phyloP scores from a whole-genome alignment of 176 grass and related monocot species.

The Coix lacrymajobi region DNA sequence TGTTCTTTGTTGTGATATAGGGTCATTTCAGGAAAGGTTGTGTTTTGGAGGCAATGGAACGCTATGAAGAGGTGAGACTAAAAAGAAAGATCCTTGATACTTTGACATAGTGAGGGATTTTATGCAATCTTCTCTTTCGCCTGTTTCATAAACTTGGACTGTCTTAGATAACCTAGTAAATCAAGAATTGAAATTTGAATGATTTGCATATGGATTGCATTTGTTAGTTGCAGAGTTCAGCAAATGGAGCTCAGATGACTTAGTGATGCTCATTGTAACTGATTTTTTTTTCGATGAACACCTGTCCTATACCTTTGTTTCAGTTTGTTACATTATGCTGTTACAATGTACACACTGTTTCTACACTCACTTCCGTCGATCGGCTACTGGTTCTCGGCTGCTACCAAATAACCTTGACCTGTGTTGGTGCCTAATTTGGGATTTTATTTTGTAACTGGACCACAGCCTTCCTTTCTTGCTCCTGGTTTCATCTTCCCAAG shows the following conservation, averaged over 20 bases:
- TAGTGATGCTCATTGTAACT: constrained; percentile 1
- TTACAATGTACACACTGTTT: not conserved
- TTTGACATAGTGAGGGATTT: not conserved
- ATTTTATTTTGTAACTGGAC: constrained; percentile 2
- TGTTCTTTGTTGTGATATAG: constrained; percentile 55
- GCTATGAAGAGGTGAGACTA: constrained; percentile 78
- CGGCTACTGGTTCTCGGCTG: not conserved
- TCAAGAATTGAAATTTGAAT: not conserved
- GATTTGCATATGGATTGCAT: not conserved
- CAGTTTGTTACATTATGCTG: not conserved
- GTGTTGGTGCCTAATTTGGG: not conserved
- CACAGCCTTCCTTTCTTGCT: not conserved
- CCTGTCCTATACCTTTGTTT: not conserved
- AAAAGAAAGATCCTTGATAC: not conserved
- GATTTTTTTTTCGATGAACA: too few relatives aligned
- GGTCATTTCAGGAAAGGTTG: constrained; percentile 97
- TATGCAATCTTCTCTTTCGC: not conserved
- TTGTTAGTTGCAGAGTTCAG: constrained; percentile 5
- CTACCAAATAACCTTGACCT: not conserved
- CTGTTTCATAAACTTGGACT: not conserved
- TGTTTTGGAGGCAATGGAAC: constrained; percentile 89
- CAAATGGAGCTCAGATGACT: constrained; percentile 7
- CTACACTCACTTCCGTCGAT: not conserved
- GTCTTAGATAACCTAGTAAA: not conserved
- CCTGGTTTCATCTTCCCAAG: not conserved